These are phyloP conservation scores for Aspergillus olivimuriae DNA, from an alignment of 495 filamentous ascomycete genomes.

Conservation along the genomic window DNA sequence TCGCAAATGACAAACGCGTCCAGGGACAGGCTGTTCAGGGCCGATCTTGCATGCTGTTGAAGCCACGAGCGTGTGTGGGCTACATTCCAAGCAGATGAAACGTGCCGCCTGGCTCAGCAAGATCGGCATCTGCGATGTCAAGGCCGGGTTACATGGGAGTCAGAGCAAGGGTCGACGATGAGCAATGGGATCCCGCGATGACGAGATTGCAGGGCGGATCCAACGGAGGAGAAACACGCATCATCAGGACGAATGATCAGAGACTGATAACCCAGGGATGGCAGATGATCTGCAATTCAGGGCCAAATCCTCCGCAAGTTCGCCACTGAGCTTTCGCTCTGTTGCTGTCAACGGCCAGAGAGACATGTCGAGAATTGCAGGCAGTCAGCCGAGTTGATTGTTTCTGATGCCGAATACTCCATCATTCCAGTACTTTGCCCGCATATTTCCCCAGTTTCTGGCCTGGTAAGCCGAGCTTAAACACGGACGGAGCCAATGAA, in stretches of 20 bases:
- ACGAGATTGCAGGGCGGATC: slow-evolving; percentile 9
- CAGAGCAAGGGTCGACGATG: slow-evolving; percentile 9
- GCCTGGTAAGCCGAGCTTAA: too few relatives aligned
- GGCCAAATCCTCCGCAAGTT: too few relatives aligned
- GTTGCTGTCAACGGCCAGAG: too few relatives aligned
- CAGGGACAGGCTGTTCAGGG: neutral
- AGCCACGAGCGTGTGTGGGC: neutral
- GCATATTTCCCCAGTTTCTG: too few relatives aligned
- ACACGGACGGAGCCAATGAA: neutral
- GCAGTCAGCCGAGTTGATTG: too few relatives aligned
- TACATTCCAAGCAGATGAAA: slow-evolving; percentile 2
- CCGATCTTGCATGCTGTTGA: slow-evolving; percentile 8
- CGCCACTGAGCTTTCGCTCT: too few relatives aligned
- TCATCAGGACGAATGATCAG: neutral
- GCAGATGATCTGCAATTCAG: too few relatives aligned
- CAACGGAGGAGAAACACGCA: neutral
- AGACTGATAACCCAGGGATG: too few relatives aligned
- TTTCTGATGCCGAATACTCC: too few relatives aligned
- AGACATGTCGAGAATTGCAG: too few relatives aligned
- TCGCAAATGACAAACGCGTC: slow-evolving; percentile 12
- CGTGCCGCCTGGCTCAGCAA: neutral
- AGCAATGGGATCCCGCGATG: slow-evolving; percentile 17
- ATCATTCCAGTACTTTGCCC: too few relatives aligned
- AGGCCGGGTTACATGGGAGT: too few relatives aligned
- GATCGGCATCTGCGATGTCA: neutral